Percentiles rank a stretch among this genome's conserved stretches.
These are phyloP conservation scores for Myxozyma mucilagina DNA, from an alignment of 805 yeast species.

Conservation along the genomic window DNA sequence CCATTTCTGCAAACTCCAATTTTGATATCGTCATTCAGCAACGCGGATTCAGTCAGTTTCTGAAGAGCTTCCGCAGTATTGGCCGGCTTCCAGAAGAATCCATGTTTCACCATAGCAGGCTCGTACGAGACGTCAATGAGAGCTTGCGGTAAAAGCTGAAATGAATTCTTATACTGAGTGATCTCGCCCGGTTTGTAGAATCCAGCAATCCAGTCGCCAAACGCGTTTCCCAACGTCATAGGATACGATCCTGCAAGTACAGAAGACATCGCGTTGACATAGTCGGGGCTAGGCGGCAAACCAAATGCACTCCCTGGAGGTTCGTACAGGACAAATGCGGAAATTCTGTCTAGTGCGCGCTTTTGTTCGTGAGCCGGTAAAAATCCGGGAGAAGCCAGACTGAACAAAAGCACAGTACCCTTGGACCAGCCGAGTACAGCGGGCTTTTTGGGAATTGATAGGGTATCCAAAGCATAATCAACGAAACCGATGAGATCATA, in stretches of 20 bases:
- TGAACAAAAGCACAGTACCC: slow-evolving; percentile 4
- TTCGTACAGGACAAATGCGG: slow-evolving; percentile 2
- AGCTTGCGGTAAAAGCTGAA: neutral
- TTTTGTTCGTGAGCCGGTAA: neutral
- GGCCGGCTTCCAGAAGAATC: slow-evolving; percentile 4
- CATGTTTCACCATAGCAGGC: slow-evolving; percentile 5
- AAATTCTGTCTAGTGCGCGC: neutral
- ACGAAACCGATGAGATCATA: slow-evolving; percentile 3
- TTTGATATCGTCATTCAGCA: neutral
- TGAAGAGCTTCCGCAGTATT: neutral
- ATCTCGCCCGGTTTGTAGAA: slow-evolving; percentile 10
- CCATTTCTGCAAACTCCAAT: slow-evolving; percentile 13
- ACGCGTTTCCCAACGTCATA: neutral
- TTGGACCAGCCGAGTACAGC: slow-evolving; percentile 13
- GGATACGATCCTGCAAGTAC: neutral
- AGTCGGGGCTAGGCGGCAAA: slow-evolving; percentile 2
- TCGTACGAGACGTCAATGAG: neutral
- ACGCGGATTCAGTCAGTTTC: neutral
- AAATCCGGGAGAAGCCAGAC: slow-evolving; percentile 3
- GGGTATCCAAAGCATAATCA: neutral
- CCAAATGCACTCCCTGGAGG: slow-evolving; percentile 19
- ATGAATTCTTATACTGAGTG: neutral
- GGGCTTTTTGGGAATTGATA: slow-evolving; percentile 1
- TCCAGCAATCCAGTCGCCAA: slow-evolving; percentile 12
- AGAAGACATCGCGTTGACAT: neutral